Evolutionary conservation across 2,329 filamentous ascomycete genomes (phyloP).

Genomic region (Scleromitrula shiraiana): DNA sequence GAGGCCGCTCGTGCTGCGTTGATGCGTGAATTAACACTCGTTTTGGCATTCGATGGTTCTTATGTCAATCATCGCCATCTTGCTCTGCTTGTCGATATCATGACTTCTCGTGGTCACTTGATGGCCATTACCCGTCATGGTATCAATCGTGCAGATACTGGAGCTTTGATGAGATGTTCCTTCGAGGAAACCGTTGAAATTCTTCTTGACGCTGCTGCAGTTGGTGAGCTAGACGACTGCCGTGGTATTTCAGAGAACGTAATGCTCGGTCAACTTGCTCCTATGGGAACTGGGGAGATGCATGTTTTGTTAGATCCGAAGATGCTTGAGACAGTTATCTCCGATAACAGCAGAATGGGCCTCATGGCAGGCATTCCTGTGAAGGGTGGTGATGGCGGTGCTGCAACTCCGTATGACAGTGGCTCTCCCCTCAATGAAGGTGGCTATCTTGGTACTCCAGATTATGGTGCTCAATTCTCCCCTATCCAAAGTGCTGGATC

Average conservation of each 20-base stretch:
- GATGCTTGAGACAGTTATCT: slow-evolving; percentile 92
- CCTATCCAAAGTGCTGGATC: slow-evolving; percentile 71
- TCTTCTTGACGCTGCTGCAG: slow-evolving; percentile 86
- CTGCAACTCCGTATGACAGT: slow-evolving; percentile 89
- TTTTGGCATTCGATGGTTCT: slow-evolving; percentile 96
- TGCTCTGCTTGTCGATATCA: slow-evolving; percentile 89
- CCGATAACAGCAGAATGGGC: slow-evolving; percentile 80
- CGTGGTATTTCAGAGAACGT: slow-evolving; percentile 98
- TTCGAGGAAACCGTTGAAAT: slow-evolving; percentile 99
- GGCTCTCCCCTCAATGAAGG: slow-evolving; percentile 71
- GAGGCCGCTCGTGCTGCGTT: slow-evolving; percentile 85
- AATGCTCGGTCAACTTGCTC: slow-evolving; percentile 94
- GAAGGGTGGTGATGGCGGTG: slow-evolving; percentile 71
- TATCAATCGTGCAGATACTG: slow-evolving; percentile 96
- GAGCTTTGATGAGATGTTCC: slow-evolving; percentile 97
- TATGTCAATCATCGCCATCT: slow-evolving; percentile 99
- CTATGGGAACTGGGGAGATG: slow-evolving; percentile 94
- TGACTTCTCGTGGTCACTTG: slow-evolving; percentile 90
- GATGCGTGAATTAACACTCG: slow-evolving; percentile 80
- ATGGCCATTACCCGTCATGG: slow-evolving; percentile 97
- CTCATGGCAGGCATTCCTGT: slow-evolving; percentile 72
- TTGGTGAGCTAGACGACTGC: slow-evolving; percentile 94
- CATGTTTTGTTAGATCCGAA: slow-evolving; percentile 88
- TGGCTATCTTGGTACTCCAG: slow-evolving; percentile 55
- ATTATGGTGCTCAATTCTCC: slow-evolving; percentile 58